Evolutionary conservation across 495 filamentous ascomycete species (phyloP).

Genomic region (Alectoria sarmentosa): DNA sequence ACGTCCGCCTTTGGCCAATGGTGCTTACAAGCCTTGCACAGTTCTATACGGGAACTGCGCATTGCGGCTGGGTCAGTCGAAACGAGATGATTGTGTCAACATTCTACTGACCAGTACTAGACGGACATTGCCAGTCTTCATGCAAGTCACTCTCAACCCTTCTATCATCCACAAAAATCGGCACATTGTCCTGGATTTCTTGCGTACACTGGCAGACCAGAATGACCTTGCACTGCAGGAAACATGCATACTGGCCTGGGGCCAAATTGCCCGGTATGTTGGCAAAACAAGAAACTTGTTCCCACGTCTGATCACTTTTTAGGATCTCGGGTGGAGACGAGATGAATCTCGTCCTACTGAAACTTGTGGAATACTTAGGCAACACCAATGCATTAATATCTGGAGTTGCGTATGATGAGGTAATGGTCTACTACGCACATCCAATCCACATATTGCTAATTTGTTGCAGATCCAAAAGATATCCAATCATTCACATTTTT

Average conservation of each 20-base stretch:
- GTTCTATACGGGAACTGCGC: constrained; percentile 78
- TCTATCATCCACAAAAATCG: constrained; percentile 56
- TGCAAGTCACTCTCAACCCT: constrained; percentile 42
- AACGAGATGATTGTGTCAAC: neutral
- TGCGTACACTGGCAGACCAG: constrained; percentile 62
- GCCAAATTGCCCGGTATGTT: constrained; percentile 62
- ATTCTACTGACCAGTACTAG: constrained; percentile 40
- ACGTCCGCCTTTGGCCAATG: constrained; percentile 63
- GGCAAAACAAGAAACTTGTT: constrained; percentile 2
- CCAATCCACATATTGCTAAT: constrained; percentile 15
- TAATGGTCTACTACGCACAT: constrained; percentile 31
- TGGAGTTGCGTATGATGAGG: constrained; percentile 74
- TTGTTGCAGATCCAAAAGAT: constrained; percentile 50
- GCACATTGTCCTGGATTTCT: constrained; percentile 55
- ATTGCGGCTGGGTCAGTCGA: constrained; percentile 60
- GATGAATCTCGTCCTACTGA: constrained; percentile 75
- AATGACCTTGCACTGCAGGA: constrained; percentile 61
- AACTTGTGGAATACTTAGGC: constrained; percentile 79
- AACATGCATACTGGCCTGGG: constrained; percentile 77
- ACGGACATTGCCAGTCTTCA: constrained; percentile 57
- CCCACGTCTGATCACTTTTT: constrained; percentile 13
- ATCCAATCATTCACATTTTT: constrained; percentile 52
- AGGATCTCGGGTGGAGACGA: constrained; percentile 66
- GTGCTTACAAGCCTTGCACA: constrained; percentile 71
- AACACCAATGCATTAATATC: constrained; percentile 73